A percentile compares a stretch with the other conserved stretches of the same genome.
phyloP scores from a whole-genome alignment of 2,329 filamentous ascomycete genomes.

The Verticillium nonalfalfae region DNA sequence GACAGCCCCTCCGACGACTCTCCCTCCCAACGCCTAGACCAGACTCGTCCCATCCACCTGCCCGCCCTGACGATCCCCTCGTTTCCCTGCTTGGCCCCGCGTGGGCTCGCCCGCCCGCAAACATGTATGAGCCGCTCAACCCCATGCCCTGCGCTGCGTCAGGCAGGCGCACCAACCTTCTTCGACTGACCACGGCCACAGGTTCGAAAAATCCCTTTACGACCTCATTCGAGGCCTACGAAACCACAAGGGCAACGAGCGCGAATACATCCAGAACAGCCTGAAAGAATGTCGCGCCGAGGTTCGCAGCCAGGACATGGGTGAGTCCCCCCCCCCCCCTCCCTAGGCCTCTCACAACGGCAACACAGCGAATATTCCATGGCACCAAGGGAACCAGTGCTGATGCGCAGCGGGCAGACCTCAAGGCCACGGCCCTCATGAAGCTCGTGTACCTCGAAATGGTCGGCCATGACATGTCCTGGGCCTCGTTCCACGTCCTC shows the following conservation, averaged over 20 bases:
- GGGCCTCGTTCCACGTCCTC: constrained; percentile 96
- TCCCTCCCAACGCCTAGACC: neutral
- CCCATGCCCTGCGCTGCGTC: neutral
- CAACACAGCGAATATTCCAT: neutral
- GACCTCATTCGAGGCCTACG: constrained; percentile 96
- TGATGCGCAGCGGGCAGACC: constrained; percentile 45
- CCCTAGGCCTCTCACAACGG: too few relatives aligned
- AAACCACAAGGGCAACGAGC: constrained; percentile 92
- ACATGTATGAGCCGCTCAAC: constrained; percentile 1
- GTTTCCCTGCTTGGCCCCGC: constrained; percentile 2
- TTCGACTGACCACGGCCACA: constrained; percentile 27
- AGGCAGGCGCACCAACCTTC: neutral
- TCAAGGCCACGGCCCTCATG: constrained; percentile 91
- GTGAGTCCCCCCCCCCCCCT: constrained; percentile 36
- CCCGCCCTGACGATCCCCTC: neutral
- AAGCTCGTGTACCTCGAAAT: constrained; percentile 98
- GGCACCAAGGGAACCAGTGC: neutral
- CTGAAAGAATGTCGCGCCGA: constrained; percentile 94
- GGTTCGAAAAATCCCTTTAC: constrained; percentile 99
- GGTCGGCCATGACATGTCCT: constrained; percentile 99
- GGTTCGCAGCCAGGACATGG: constrained; percentile 89
- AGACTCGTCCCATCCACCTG: neutral
- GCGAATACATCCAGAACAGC: constrained; percentile 88
- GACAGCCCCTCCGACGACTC: neutral
- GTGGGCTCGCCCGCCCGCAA: constrained; percentile 4